phyloP scores from a whole-genome alignment of 352 stramenopile genomes.

The Phytopythium helicoides region DNA sequence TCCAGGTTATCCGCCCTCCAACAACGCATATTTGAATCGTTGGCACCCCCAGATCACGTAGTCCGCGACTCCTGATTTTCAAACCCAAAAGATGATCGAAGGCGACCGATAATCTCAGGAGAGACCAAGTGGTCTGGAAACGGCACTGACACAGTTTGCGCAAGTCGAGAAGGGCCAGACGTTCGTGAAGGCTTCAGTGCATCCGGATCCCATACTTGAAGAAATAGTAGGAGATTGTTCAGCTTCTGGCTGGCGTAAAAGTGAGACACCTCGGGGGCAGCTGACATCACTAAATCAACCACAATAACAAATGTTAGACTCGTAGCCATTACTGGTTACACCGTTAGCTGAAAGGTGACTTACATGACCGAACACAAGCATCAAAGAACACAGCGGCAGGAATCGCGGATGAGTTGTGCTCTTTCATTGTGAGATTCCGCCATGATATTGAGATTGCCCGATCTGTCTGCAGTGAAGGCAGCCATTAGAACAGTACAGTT shows the following conservation, averaged over 20 bases:
- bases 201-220: conserved; percentile 49
- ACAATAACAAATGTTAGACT: neutral
- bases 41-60: too few relatives aligned
- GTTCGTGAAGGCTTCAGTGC: conserved; percentile 19
- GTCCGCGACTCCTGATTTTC: too few relatives aligned
- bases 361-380: conserved; percentile 29
- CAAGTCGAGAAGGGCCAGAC: conserved; percentile 25
- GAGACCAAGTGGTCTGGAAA: conserved; percentile 41
- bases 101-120: conserved; percentile 8
- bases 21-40: conserved; percentile 12
- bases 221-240: conserved; percentile 47
- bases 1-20: conserved; percentile 41
- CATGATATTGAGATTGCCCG: conserved; percentile 47
- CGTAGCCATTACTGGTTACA: neutral
- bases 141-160: conserved; percentile 13
- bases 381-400: conserved; percentile 47
- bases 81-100: conserved; percentile 43
- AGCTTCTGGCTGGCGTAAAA: conserved; percentile 50
- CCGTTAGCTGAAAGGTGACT: neutral
- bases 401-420: conserved; percentile 37
- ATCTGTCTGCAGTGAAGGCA: conserved; percentile 23
- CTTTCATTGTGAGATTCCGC: conserved; percentile 34
- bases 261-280: conserved; percentile 7
- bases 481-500: too few relatives aligned
- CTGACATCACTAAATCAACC: conserved; percentile 24